Evolutionary conservation across 441 rosid species (phyloP), one percentile per base, ranked within the genome.

Genomic region (Jatropha multifida): DNA sequence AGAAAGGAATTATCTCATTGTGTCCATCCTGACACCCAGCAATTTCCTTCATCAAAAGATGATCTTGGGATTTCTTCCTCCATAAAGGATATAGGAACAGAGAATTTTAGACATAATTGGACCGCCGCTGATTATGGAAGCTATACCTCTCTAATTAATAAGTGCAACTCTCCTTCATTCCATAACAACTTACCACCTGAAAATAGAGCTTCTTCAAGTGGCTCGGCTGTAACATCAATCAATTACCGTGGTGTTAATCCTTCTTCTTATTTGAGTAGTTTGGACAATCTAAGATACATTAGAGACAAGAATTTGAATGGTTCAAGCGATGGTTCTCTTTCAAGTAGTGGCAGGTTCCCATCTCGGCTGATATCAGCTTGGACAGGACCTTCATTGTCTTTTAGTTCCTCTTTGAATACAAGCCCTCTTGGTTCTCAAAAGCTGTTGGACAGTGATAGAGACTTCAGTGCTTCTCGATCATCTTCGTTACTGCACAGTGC

Each of bases 161-260:
- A 77, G 68, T 80, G 77, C 38, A 85, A 73, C 74, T 73, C 90
- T 81, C 68, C 82, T 76, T 27, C 83, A 13, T 69, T 80, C 55
- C 79, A 82, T 77, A 84, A 80, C 62, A 74, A 77, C 77, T 81
- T 87, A 62, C 82, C 81, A 85, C 89, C 87, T 55, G 86, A 85
- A 32, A 74, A 60, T 76, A 77, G 78, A 79, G 77, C 87, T 80
- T 77, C 81, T 73, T 77, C 83, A 69, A 79, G 82, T 76, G 85
- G 80, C 65, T 78, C 79, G n/a, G 73, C 77, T 74, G 60, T 74
- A 32, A 73, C 76, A 44, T 76, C 80, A 65, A 72, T 79, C 79
- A 74, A 77, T 74, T 74, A 75, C 81, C 85, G 67, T 58, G 68
- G 68, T n/a, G 58, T 74, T 59, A 74, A 73, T 71, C 77, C 79